A percentile compares a stretch with the other conserved stretches of the same genome.
phyloP scores from a whole-genome alignment of 164 flowering plant species.

The Cinnamomum chago region DNA sequence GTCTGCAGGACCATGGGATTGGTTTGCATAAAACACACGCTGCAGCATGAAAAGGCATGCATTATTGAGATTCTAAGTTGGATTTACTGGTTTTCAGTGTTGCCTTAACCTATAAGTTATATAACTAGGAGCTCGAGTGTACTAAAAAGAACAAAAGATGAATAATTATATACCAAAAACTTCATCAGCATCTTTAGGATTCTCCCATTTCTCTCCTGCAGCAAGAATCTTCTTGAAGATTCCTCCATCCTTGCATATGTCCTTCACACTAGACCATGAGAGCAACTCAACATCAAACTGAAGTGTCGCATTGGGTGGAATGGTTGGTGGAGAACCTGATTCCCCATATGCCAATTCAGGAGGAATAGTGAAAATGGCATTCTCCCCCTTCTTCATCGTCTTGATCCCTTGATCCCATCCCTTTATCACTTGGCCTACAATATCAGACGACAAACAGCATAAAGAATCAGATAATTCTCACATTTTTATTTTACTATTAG shows the following conservation, averaged over 20 bases:
- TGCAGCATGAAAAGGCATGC: too few relatives aligned
- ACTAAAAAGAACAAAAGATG: too few relatives aligned
- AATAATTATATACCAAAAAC: conserved; percentile 50
- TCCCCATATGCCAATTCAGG: conserved; percentile 87
- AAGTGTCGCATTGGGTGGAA: conserved; percentile 91
- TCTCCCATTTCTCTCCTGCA: conserved; percentile 98
- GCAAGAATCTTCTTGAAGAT: conserved; percentile 71
- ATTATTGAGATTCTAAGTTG: too few relatives aligned
- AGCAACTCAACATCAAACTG: conserved; percentile 92
- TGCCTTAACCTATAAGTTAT: too few relatives aligned
- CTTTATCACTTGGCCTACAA: conserved; percentile 86
- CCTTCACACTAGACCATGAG: conserved; percentile 91
- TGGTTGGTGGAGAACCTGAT: conserved; percentile 84
- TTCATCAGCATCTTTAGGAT: conserved; percentile 94
- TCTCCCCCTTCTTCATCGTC: conserved; percentile 98
- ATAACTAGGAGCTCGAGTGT: too few relatives aligned
- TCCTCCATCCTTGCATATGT: conserved; percentile 97
- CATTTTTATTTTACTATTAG: too few relatives aligned
- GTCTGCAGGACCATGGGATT: too few relatives aligned
- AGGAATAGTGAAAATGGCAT: conserved; percentile 88
- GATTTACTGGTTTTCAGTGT: too few relatives aligned
- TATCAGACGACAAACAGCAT: too few relatives aligned
- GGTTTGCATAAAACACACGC: too few relatives aligned
- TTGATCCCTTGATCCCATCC: conserved; percentile 98
- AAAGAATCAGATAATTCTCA: too few relatives aligned